phyloP scores from a whole-genome alignment of 176 grass and related monocot genomes.

The Carex kokanica region DNA sequence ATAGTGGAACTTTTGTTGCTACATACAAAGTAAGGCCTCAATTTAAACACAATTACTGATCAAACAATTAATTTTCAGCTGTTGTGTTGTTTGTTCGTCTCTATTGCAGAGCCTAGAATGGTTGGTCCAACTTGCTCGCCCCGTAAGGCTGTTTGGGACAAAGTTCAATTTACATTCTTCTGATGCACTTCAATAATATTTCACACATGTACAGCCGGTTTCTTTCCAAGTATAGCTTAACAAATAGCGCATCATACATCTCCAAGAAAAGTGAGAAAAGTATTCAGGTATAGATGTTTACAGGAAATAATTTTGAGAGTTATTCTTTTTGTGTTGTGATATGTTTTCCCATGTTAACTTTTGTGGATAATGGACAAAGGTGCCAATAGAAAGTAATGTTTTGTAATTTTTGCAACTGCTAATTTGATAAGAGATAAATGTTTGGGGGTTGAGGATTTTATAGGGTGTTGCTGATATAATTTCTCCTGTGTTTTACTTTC shows the following conservation, averaged over 20 bases:
- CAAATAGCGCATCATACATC: background rate
- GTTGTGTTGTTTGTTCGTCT: background rate
- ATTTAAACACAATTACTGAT: background rate
- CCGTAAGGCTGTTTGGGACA: background rate
- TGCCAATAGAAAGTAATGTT: background rate
- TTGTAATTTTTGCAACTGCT: background rate
- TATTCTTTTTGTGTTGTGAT: background rate
- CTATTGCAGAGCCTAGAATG: conserved; percentile 67
- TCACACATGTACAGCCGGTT: conserved; percentile 6
- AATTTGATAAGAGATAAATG: background rate
- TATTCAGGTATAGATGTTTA: conserved; percentile 15
- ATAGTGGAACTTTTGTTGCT: background rate
- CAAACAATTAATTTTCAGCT: background rate
- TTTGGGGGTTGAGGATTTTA: background rate
- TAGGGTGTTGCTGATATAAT: background rate
- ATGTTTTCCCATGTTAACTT: background rate
- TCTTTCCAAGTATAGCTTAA: conserved; percentile 5
- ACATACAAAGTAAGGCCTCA: background rate
- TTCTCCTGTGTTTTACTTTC: background rate
- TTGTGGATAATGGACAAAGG: background rate
- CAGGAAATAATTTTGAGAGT: conserved; percentile 6
- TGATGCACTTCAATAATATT: conserved; percentile 6
- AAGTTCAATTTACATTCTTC: conserved; percentile 19
- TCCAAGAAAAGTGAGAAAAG: conserved; percentile 2
- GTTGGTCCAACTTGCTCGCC: conserved; percentile 49